Base-by-base conservation (phyloP, 2,329 filamentous ascomycete species). In the Exserohilum rostratum region DNA sequence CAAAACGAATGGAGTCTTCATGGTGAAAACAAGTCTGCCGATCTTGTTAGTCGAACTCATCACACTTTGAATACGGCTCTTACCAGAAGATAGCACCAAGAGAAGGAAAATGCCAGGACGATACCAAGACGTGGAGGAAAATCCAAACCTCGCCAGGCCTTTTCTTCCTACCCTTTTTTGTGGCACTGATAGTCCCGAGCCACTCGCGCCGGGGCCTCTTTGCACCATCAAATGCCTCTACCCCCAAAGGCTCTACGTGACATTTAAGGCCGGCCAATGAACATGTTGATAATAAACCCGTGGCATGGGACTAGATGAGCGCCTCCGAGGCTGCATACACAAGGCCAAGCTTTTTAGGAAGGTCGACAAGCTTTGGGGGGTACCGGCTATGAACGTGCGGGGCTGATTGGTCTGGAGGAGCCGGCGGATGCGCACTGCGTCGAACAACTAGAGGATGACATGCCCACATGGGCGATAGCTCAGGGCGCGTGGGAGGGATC, bases 311-410 rank as follows among this genome's bases (percentile, higher is more conserved):
- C 30, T 34, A 27, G 37, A 43, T 34, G 10, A 35, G 47, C 13
- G 27, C 17, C 31, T 42, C 18, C 34, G 33, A 17, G 5, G 20
- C 38, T 35, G 34, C 17, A 43, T 43, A 27, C 39, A 22, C 20
- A 18, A 38, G 38, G 34, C 42, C 54, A 63, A 64, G 60, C 62
- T 61, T 63, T 62, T 64, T 45, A 50, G 60, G 57, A 63, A 62
- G 62, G 57, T 59, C 51, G 46, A 50, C 50, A 64, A 64, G 60
- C 61, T 62, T 61, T 37, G 27, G 15, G 39, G 39, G 51, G 12
- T 48, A 35, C 39, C 29, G 34, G 35, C 11, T 12, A 7, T 50
- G 22, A 55, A 52, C 61, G 59, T 64, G 59, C 57, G 49, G 31
- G 43, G 37, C 47, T 58, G 60, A 64, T 64, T 63, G 62, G 47